Base-by-base conservation (phyloP, 2,329 filamentous ascomycete species). In the Elsinoe batatas region DNA sequence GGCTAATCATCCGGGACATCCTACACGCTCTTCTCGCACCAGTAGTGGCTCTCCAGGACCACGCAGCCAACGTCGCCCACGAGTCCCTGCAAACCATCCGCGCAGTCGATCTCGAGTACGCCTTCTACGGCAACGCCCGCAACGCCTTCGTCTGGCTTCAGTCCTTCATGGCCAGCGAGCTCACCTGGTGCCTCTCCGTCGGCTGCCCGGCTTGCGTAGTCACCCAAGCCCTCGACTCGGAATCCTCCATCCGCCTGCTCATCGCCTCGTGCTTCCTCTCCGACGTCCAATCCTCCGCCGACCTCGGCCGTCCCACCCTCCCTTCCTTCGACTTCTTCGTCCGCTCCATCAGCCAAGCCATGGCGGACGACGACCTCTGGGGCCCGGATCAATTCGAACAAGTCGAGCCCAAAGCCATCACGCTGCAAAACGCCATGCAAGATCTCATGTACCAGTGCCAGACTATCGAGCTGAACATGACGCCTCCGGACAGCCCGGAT, bases 111-210 rank as follows among this genome's bases (percentile, higher is more conserved):
- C 72, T 79, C 4, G 79, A 82, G 62, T 72, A 78, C 40, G 79
- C 79, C 2, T 82, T 80, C 64, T 72, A 74, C 1, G 77, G 77
- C 4, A 75, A 79, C 53, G 79, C 79, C 3, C 74, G 79, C 43
- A 74, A 74, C 58, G 78, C 79, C 1, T 82, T 79, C 62, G 68
- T 80, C 53, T 82, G 78, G 74, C 70, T 83, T 35, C 76, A 81
- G 59, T 81, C 78, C 65, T 80, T 82, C 57, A 65, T 82, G 18
- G 78, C 80, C 53, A 78, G 79, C 60, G 74, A 76, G 58, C 63
- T 63, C 20, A 76, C 81, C 59, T 82, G 79, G 78, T 80, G 77
- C 61, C 68, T 74, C 57, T 79, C 77, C 1, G 67, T 72, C 22
- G 78, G 79, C 22, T 82, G 80, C 64, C 79, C 79, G 32, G 74